Conservation (phyloP, 306 rosid genomes). For the Quercus mongolica region DNA sequence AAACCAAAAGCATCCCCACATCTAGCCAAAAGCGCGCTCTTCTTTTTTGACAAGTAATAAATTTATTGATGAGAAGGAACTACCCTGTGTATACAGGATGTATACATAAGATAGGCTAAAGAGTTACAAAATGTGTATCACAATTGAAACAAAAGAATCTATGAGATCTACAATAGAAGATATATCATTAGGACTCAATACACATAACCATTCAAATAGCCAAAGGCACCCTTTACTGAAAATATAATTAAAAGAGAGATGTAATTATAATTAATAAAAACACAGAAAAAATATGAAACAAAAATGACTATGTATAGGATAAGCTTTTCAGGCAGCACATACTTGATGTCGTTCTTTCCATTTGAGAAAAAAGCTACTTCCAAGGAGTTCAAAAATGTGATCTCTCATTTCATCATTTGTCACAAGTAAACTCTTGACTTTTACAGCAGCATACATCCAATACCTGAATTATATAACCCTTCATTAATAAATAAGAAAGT, state of each 20-base stretch:
- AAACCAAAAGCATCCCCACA: not conserved
- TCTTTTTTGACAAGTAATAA: too few relatives aligned
- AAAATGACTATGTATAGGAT: not conserved
- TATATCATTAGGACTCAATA: too few relatives aligned
- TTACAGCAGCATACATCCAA: constrained; percentile 90
- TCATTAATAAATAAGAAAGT: not conserved
- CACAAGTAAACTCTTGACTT: constrained; percentile 74
- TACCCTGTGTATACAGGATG: too few relatives aligned
- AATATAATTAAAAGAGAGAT: not conserved
- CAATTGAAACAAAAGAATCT: not conserved
- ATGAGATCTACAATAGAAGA: not conserved
- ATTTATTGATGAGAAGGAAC: too few relatives aligned
- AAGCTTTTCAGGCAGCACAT: constrained; percentile 26
- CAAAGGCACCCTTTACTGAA: not conserved
- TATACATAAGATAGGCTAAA: too few relatives aligned
- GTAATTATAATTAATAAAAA: constrained; percentile 2
- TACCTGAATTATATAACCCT: constrained; percentile 49
- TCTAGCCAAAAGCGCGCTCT: too few relatives aligned
- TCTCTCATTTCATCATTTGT: constrained; percentile 98
- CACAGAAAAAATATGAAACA: not conserved
- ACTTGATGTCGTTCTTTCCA: constrained; percentile 98
- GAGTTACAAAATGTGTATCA: too few relatives aligned
- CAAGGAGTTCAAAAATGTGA: constrained; percentile 86
- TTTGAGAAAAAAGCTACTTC: constrained; percentile 70
- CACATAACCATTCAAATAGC: too few relatives aligned